phyloP scores from a whole-genome alignment of 441 rosid genomes.

The Gossypium gossypioides region DNA sequence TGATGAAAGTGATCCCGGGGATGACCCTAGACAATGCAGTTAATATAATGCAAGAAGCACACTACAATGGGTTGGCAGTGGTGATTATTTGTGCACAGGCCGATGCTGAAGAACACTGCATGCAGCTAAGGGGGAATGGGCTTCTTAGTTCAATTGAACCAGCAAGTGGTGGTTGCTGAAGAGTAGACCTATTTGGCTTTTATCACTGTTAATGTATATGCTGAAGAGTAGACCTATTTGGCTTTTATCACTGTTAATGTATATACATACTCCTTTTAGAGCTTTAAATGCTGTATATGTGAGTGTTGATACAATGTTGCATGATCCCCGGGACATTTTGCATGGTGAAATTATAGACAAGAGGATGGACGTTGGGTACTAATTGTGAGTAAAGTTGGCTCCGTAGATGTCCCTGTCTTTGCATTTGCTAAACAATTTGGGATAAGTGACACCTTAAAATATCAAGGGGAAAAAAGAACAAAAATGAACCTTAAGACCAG shows the following conservation, averaged over 20 bases:
- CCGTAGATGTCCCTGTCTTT: not conserved
- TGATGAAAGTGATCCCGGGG: constrained; percentile 92
- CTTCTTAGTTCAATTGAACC: constrained; percentile 90
- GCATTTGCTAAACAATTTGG: not conserved
- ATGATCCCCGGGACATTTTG: constrained; percentile 12
- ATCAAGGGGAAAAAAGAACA: not conserved
- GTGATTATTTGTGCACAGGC: constrained; percentile 87
- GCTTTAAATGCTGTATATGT: constrained; percentile 31
- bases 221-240: constrained; percentile 25
- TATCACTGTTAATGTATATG: constrained; percentile 18
- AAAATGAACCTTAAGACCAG: not conserved
- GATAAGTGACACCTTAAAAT: constrained; percentile 4
- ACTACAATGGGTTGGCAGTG: constrained; percentile 71
- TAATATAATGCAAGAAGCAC: constrained; percentile 96
- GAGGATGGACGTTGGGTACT: constrained; percentile 10
- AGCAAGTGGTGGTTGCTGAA: constrained; percentile 78
- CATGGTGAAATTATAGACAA: constrained; percentile 14
- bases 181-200: constrained; percentile 8
- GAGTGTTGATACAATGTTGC: constrained; percentile 13
- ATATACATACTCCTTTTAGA: constrained; percentile 3
- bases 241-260: constrained; percentile 10
- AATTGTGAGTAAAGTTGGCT: constrained; percentile 20
- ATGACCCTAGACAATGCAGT: constrained; percentile 91
- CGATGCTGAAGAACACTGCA: constrained; percentile 88
- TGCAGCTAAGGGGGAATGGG: constrained; percentile 86